These are phyloP conservation scores for Plenodomus biglobosus DNA, from an alignment of 2,329 filamentous ascomycete genomes.

Conservation along the genomic window DNA sequence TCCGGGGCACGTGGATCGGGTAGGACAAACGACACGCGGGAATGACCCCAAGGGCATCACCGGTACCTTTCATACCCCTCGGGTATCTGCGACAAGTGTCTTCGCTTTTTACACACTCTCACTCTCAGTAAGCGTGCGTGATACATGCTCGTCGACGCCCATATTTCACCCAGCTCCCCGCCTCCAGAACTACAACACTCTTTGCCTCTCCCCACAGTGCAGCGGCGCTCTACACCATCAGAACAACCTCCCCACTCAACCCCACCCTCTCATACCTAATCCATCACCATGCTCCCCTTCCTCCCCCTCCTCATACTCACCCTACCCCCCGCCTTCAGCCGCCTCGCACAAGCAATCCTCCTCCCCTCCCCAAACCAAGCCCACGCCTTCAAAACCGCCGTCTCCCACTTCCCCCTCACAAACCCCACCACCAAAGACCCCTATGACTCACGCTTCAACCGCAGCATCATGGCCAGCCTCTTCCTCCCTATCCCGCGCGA, in stretches of 20 bases:
- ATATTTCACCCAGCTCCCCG: neutral
- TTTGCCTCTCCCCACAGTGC: neutral
- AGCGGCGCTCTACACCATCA: neutral
- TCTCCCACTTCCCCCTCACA: conserved; percentile 16
- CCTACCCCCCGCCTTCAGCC: neutral
- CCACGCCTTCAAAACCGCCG: conserved; percentile 19
- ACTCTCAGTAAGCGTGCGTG: neutral
- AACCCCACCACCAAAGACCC: conserved; percentile 8
- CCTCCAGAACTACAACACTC: neutral
- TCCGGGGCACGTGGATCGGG: neutral
- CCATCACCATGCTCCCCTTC: neutral
- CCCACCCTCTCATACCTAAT: neutral
- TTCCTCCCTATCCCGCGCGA: conserved; percentile 23
- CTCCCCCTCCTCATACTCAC: neutral
- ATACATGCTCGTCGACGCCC: neutral
- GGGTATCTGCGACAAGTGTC: neutral
- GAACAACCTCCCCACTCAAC: neutral
- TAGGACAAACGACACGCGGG: neutral
- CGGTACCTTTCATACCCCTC: neutral
- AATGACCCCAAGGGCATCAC: neutral
- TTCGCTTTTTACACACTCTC: neutral
- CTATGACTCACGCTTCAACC: conserved; percentile 3
- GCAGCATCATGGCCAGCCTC: conserved; percentile 23
- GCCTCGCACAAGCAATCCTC: conserved; percentile 7
- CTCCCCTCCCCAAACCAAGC: conserved; percentile 18